phyloP scores from a whole-genome alignment of 805 yeast species.

The Cyberlindnera misumaiensis region DNA sequence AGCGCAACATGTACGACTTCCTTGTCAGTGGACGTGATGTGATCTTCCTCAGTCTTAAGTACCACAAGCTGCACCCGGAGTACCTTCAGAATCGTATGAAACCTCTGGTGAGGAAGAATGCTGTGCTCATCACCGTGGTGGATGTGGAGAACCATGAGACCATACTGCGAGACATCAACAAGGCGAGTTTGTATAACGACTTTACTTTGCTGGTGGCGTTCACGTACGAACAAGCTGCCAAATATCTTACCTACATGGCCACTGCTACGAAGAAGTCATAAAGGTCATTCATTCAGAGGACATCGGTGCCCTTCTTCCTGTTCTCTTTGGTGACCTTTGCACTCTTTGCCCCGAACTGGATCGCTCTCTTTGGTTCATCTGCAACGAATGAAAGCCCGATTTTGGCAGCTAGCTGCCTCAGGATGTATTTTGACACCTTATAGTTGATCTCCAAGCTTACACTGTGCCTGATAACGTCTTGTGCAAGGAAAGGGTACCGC shows the following conservation, averaged over 20 bases:
- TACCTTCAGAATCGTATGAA: conserved; percentile 56
- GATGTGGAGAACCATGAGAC: conserved; percentile 56
- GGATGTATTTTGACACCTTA: conserved; percentile 44
- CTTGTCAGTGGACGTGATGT: conserved; percentile 51
- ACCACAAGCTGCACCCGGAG: conserved; percentile 72
- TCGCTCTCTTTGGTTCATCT: conserved; percentile 83
- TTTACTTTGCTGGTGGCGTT: conserved; percentile 36
- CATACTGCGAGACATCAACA: conserved; percentile 33
- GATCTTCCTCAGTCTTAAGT: conserved; percentile 59
- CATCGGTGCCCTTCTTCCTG: conserved; percentile 70
- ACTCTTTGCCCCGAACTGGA: conserved; percentile 92
- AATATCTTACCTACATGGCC: conserved; percentile 30
- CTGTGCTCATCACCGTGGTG: conserved; percentile 55
- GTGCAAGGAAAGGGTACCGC: conserved; percentile 80
- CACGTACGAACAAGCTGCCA: conserved; percentile 48
- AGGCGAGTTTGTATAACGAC: conserved; percentile 33
- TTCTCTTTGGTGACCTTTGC: conserved; percentile 87
- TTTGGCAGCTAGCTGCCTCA: conserved; percentile 54
- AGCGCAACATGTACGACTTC: conserved; percentile 52
- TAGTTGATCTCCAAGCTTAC: conserved; percentile 44
- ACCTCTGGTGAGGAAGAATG: conserved; percentile 32
- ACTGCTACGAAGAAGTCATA: conserved; percentile 7
- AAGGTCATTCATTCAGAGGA: conserved; percentile 10
- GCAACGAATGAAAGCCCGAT: conserved; percentile 50
- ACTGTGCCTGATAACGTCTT: conserved; percentile 45